A percentile compares a stretch with the other conserved stretches of the same genome.
Evolutionary conservation across 257 asterid genomes (phyloP).

Genomic region (Anisodus acutangulus): DNA sequence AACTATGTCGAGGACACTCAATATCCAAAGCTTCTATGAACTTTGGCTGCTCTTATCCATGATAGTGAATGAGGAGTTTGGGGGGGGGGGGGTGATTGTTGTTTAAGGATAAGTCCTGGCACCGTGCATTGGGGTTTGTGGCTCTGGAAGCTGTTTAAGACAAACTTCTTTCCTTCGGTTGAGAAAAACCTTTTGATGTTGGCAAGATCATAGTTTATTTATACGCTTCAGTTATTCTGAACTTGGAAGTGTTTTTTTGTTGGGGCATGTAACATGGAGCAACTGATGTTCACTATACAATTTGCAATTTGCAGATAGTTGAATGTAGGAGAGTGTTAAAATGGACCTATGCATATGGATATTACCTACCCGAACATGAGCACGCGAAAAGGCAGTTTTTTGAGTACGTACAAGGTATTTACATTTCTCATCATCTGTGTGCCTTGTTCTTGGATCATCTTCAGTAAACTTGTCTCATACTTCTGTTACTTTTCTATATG

Average conservation of each 20-base stretch:
- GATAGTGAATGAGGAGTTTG: not conserved
- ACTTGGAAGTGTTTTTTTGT: slow-evolving; percentile 18
- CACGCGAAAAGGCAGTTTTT: slow-evolving; percentile 75
- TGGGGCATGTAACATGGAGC: slow-evolving; percentile 21
- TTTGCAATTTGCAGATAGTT: slow-evolving; percentile 72
- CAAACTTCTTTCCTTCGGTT: not conserved
- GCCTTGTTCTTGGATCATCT: not conserved
- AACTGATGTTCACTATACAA: slow-evolving; percentile 29
- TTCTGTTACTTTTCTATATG: slow-evolving; percentile 1
- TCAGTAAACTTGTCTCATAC: not conserved
- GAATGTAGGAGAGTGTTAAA: slow-evolving; percentile 97
- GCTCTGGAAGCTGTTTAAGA: too few species aligned
- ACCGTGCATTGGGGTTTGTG: not conserved
- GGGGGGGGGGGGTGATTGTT: not conserved
- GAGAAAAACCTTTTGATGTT: not conserved
- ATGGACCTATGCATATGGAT: slow-evolving; percentile 99
- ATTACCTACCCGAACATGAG: slow-evolving; percentile 79
- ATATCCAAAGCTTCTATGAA: not conserved
- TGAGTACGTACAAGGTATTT: slow-evolving; percentile 94
- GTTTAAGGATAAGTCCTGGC: not conserved
- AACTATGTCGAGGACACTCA: not conserved
- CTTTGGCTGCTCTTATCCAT: slow-evolving; percentile 1
- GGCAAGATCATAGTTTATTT: not conserved
- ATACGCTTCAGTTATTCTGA: not conserved
- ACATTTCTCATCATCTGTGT: slow-evolving; percentile 10